These are phyloP conservation scores for Penicilliopsis zonata DNA, from an alignment of 495 filamentous ascomycete species.

Conservation along the genomic window DNA sequence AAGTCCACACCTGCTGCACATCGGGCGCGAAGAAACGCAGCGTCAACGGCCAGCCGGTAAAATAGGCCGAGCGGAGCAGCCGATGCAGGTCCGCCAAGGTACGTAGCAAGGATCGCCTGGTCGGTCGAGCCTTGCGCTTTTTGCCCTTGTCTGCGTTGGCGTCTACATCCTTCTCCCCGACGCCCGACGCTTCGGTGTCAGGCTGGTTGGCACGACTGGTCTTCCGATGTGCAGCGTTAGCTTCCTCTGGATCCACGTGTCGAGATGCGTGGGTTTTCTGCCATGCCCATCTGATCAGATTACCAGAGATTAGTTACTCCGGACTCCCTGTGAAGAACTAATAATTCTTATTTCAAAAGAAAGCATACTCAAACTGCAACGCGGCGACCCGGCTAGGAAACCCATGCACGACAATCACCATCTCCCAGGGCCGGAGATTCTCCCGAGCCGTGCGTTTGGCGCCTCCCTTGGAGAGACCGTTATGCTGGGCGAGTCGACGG, in stretches of 20 bases:
- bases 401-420: conserved; percentile 76
- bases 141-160: not conserved
- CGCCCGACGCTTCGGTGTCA: no score
- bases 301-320: not conserved
- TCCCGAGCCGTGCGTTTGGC: conserved; percentile 58
- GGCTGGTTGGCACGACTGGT: no score
- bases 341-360: no score
- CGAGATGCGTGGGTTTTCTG: conserved; percentile 66
- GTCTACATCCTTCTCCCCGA: no score
- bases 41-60: conserved; percentile 68
- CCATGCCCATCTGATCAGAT: conserved; percentile 78
- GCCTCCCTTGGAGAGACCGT: conserved; percentile 68
- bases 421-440: conserved; percentile 80
- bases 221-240: no score
- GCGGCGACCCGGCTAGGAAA: conserved; percentile 81
- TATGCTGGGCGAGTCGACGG: conserved; percentile 78
- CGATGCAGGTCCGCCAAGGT: conserved; percentile 67
- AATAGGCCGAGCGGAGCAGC: conserved; percentile 64
- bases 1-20: conserved; percentile 54
- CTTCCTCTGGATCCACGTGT: conserved; percentile 45
- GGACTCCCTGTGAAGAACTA: conserved; percentile 4
- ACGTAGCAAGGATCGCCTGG: conserved; percentile 44
- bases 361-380: conserved; percentile 92
- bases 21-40: conserved; percentile 70
- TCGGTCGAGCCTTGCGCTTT: conserved; percentile 24